Evolutionary conservation across 768 basidiomycete species (phyloP).

Genomic region (Trametes villosa): DNA sequence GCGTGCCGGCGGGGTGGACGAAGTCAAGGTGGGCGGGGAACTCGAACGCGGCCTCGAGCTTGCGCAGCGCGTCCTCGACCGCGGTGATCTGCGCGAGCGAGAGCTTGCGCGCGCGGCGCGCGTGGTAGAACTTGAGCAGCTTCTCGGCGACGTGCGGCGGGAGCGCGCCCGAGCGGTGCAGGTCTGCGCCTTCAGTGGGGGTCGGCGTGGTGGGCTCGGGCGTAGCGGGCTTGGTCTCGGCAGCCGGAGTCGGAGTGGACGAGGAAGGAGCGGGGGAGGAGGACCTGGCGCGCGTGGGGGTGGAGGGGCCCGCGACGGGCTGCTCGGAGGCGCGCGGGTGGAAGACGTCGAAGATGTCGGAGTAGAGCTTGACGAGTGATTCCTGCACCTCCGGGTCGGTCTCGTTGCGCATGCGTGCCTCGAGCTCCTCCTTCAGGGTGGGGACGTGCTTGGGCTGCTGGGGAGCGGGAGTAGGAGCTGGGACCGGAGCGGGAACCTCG

Average conservation of each 20-base stretch:
- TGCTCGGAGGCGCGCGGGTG: not conserved
- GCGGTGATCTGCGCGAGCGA: conserved; percentile 46
- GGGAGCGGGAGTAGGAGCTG: not conserved
- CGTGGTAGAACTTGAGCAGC: conserved; percentile 39
- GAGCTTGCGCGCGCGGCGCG: conserved; percentile 31
- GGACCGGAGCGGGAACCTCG: conserved; percentile 6
- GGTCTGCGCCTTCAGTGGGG: conserved; percentile 9
- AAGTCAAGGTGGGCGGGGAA: conserved; percentile 40
- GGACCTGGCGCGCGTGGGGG: not conserved
- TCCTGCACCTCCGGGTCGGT: conserved; percentile 21
- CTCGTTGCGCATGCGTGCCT: conserved; percentile 20
- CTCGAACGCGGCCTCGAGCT: conserved; percentile 43
- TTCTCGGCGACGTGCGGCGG: conserved; percentile 24
- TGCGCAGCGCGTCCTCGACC: conserved; percentile 47
- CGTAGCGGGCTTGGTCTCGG: not conserved
- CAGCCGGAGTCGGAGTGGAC: not conserved
- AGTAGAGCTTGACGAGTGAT: conserved; percentile 21
- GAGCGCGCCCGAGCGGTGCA: conserved; percentile 25
- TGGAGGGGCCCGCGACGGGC: conserved; percentile 11
- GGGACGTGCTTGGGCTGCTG: not conserved
- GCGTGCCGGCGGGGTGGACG: conserved; percentile 10
- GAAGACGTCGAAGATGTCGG: conserved; percentile 17
- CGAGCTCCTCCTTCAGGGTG: conserved; percentile 23
- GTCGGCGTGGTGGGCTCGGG: not conserved
- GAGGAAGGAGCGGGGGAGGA: not conserved